Evolutionary conservation across 352 stramenopile species (phyloP).

Genomic region (Globisporangium orthogonon): DNA sequence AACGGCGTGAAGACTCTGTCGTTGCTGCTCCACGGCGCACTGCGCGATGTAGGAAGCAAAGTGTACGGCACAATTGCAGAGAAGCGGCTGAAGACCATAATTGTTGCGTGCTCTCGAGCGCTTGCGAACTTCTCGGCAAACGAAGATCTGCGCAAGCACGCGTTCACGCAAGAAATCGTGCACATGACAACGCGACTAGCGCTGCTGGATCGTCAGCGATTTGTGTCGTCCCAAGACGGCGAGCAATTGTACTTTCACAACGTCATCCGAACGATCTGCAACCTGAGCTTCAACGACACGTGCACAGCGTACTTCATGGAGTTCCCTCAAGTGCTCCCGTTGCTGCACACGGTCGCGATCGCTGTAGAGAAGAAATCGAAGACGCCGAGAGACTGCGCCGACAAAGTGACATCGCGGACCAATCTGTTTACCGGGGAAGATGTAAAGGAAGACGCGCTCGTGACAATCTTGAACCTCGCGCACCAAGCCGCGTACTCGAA

Average conservation of each 20-base stretch:
- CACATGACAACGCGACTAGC: constrained; percentile 40
- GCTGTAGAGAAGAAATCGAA: background rate
- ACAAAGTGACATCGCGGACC: background rate
- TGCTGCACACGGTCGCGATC: constrained; percentile 34
- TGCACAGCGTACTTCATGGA: constrained; percentile 50
- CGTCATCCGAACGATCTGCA: constrained; percentile 44
- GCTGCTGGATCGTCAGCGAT: constrained; percentile 32
- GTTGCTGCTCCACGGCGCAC: constrained; percentile 33
- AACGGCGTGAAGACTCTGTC: constrained; percentile 47
- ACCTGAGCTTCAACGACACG: constrained; percentile 53
- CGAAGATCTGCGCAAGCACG: constrained; percentile 38
- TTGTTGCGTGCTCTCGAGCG: constrained; percentile 43
- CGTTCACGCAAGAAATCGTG: constrained; percentile 49
- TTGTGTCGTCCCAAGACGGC: constrained; percentile 15
- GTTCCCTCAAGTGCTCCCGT: constrained; percentile 43
- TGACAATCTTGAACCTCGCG: constrained; percentile 62
- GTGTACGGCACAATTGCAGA: constrained; percentile 25
- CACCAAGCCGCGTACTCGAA: constrained; percentile 33
- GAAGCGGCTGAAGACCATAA: constrained; percentile 35
- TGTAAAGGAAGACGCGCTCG: constrained; percentile 54
- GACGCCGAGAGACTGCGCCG: background rate
- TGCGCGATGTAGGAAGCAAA: constrained; percentile 41
- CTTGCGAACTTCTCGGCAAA: constrained; percentile 72
- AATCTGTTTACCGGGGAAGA: constrained; percentile 24
- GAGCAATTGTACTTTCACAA: constrained; percentile 43